Conservation (phyloP, 495 filamentous ascomycete species). For the Pseudomonodictys pantanalensis region DNA sequence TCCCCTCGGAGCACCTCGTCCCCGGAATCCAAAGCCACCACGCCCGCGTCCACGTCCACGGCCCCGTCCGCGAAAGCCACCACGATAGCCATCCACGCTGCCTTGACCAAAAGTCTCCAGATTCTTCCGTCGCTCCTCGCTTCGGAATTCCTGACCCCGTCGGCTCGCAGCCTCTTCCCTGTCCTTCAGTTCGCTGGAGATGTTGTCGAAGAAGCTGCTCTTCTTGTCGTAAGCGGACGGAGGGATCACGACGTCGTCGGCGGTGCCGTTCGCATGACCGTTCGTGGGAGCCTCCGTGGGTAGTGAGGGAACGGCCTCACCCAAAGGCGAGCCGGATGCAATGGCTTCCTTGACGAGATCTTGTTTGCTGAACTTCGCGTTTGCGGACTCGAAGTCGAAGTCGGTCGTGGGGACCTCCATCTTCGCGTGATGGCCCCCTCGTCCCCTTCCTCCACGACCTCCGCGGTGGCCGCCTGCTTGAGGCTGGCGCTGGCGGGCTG, state of each 20-base stretch:
- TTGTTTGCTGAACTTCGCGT: slow-evolving; percentile 98
- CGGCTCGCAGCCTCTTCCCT: slow-evolving; percentile 63
- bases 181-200: slow-evolving; percentile 88
- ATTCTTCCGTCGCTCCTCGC: slow-evolving; percentile 90
- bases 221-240: slow-evolving; percentile 74
- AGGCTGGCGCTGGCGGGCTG: slow-evolving; percentile 31
- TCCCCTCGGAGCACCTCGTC: slow-evolving; percentile 44
- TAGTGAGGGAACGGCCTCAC: slow-evolving; percentile 39
- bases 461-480: slow-evolving; percentile 47
- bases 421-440: slow-evolving; percentile 54
- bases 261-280: slow-evolving; percentile 27
- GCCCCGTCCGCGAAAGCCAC: slow-evolving; percentile 56
- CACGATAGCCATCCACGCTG: slow-evolving; percentile 84
- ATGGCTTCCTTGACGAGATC: slow-evolving; percentile 90
- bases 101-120: slow-evolving; percentile 99
- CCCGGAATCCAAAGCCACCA: slow-evolving; percentile 61
- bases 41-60: slow-evolving; percentile 48
- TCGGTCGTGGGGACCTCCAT: slow-evolving; percentile 85
- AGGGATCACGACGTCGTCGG: slow-evolving; percentile 43
- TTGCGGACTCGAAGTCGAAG: slow-evolving; percentile 89
- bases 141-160: slow-evolving; percentile 85
- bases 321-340: slow-evolving; percentile 67
- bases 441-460: slow-evolving; percentile 52
- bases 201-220: slow-evolving; percentile 93
- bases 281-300: slow-evolving; percentile 17